Evolutionary conservation across 2,329 filamentous ascomycete genomes (phyloP).

Genomic region (Verticillium albo-atrum): DNA sequence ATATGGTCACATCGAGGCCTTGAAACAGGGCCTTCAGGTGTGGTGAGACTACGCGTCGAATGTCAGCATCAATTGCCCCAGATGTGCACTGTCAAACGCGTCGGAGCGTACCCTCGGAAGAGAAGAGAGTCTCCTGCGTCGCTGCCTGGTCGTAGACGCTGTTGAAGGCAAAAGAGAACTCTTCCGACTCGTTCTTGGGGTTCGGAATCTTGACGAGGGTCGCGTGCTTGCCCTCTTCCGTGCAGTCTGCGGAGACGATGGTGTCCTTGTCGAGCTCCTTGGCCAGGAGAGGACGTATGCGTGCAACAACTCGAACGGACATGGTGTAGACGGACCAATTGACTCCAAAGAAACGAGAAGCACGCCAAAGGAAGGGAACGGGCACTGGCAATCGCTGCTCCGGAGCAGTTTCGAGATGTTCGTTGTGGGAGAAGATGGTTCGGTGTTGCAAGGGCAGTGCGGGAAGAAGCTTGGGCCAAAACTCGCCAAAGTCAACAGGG

Average conservation of each 20-base stretch:
- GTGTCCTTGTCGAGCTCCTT: conserved; percentile 83
- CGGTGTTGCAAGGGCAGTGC: conserved; percentile 2
- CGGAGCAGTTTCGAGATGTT: conserved; percentile 3
- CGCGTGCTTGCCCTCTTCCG: conserved; percentile 55
- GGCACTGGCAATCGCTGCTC: neutral
- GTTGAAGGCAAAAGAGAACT: conserved; percentile 93
- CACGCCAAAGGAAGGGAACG: neutral
- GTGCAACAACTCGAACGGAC: conserved; percentile 81
- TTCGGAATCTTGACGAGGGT: conserved; percentile 84
- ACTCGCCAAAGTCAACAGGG: neutral
- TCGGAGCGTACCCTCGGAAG: conserved; percentile 69
- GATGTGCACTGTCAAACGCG: conserved; percentile 3
- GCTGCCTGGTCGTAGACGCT: conserved; percentile 79
- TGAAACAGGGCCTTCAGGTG: conserved; percentile 89
- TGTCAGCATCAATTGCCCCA: neutral
- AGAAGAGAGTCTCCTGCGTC: conserved; percentile 83
- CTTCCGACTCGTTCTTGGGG: conserved; percentile 85
- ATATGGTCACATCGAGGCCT: conserved; percentile 83
- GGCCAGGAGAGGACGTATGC: conserved; percentile 83
- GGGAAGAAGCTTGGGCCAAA: conserved; percentile 1
- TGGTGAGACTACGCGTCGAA: conserved; percentile 62
- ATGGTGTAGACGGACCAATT: conserved; percentile 27
- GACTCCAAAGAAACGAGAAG: neutral
- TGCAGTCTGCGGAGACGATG: conserved; percentile 68
- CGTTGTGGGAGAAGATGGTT: conserved; percentile 3